Evolutionary conservation across 116 monocot species (phyloP), one percentile per base, ranked within the genome.

Genomic region (Thalassia testudinum): DNA sequence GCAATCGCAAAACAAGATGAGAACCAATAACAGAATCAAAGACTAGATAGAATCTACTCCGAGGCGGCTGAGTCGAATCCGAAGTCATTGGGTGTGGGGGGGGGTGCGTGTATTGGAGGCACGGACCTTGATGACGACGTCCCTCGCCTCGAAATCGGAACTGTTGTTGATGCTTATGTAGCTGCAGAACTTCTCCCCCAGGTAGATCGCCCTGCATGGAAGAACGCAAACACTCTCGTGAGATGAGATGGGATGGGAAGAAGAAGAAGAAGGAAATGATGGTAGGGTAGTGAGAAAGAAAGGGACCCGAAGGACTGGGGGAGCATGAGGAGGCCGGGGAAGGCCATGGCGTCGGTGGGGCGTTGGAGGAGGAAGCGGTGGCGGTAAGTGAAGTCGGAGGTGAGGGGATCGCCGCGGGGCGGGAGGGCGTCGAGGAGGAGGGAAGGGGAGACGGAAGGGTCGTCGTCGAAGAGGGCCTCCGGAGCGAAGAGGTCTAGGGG

Each of bases 221-320:
- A n/a, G n/a, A n/a, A n/a, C n/a, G n/a, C n/a, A n/a, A n/a, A n/a
- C n/a, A n/a, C n/a, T n/a, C n/a, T n/a, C n/a, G n/a, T n/a, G n/a
- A n/a, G n/a, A n/a, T n/a, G n/a, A n/a, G n/a, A n/a, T n/a, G n/a
- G n/a, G n/a, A n/a, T n/a, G n/a, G n/a, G n/a, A n/a, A n/a, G n/a
- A n/a, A n/a, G n/a, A n/a, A n/a, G n/a, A n/a, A n/a, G n/a, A n/a
- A n/a, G n/a, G n/a, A n/a, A n/a, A n/a, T n/a, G n/a, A n/a, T n/a
- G 17, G 18, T 21, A 37, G 15, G 27, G 34, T 0, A 13, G 26
- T 21, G 0, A 6, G 22, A 24, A 42, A 27, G 15, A 59, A 22
- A 57, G 18, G 56, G 34, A 92, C 92, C 88, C 88, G 70, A 95
- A 95, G 42, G 95, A 78, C 57, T 88, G 95, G n/a, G 95, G 95